Percentiles rank a stretch among this genome's conserved stretches.
Evolutionary conservation across 108 stramenopile species (phyloP).

Genomic region (Pseudonitzschia multistriata): DNA sequence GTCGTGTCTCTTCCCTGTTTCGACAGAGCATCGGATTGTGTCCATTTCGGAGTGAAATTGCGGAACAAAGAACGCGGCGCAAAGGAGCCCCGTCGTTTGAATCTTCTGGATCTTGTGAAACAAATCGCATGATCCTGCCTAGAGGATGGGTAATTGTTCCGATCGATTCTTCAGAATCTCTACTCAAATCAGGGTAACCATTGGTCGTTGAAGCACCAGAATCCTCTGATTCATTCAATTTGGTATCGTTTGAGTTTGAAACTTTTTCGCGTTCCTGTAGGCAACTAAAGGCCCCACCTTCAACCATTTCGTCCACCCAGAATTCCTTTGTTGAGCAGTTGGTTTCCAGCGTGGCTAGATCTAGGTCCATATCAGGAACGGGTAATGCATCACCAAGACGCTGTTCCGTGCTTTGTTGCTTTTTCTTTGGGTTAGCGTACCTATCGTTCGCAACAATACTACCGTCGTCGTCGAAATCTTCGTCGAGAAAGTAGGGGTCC

Average conservation of each 20-base stretch:
- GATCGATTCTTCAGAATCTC: too few relatives aligned
- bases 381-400: neutral
- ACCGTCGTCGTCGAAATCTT: neutral
- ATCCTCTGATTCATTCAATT: neutral
- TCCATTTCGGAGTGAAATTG: neutral
- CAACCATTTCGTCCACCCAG: slow-evolving; percentile 25
- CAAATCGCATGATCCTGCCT: neutral
- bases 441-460: neutral
- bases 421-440: neutral
- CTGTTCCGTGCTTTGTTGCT: neutral
- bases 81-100: slow-evolving; percentile 3
- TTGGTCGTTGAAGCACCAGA: neutral
- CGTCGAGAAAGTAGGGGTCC: neutral
- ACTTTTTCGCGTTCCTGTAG: slow-evolving; percentile 1
- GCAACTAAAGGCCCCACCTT: slow-evolving; percentile 23
- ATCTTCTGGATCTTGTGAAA: slow-evolving; percentile 12
- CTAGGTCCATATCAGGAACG: neutral
- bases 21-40: neutral
- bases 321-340: slow-evolving; percentile 27
- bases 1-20: neutral
- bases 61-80: slow-evolving; percentile 14
- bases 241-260: too few relatives aligned
- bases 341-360: slow-evolving; percentile 17
- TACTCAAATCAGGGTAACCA: too few relatives aligned
- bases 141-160: neutral